Conservation (phyloP, 805 yeast genomes). For the Yarrowia sp. region DNA sequence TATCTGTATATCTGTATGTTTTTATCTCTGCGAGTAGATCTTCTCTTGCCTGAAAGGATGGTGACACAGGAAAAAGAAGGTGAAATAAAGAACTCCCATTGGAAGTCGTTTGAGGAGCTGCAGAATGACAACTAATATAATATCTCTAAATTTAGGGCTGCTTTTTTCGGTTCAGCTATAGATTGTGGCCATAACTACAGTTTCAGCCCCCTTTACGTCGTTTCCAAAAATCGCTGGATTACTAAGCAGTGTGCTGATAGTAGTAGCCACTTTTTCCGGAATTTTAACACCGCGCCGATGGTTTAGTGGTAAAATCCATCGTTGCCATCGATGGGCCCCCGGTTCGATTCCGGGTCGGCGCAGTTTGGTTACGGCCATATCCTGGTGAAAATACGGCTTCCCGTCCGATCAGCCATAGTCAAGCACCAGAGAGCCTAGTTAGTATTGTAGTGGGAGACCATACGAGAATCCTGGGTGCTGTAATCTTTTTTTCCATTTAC, state of each 20-base stretch:
- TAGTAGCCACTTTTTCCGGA: background rate
- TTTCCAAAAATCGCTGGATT: background rate
- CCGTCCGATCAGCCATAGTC: slow-evolving; percentile 38
- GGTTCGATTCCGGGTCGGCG: slow-evolving; percentile 37
- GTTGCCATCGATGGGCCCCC: slow-evolving; percentile 37
- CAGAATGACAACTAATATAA: too few relatives aligned
- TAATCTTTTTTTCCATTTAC: background rate
- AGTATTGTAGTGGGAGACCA: slow-evolving; percentile 37
- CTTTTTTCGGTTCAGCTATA: too few relatives aligned
- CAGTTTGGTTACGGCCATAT: slow-evolving; percentile 33
- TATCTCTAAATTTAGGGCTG: too few relatives aligned
- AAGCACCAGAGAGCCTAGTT: slow-evolving; percentile 37
- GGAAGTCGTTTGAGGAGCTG: too few relatives aligned
- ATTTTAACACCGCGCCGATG: background rate
- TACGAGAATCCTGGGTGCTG: slow-evolving; percentile 37
- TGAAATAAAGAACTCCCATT: too few relatives aligned
- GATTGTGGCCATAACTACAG: too few relatives aligned
- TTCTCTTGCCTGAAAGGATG: too few relatives aligned
- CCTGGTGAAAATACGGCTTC: slow-evolving; percentile 36
- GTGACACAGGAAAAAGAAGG: too few relatives aligned
- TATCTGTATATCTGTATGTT: background rate
- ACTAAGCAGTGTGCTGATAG: background rate
- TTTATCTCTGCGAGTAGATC: too few relatives aligned
- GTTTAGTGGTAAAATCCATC: slow-evolving; percentile 35
- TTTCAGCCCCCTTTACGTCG: too few relatives aligned